Evolutionary conservation across 2,329 filamentous ascomycete genomes (phyloP).

Genomic region (Aspergillus sclerotialis): DNA sequence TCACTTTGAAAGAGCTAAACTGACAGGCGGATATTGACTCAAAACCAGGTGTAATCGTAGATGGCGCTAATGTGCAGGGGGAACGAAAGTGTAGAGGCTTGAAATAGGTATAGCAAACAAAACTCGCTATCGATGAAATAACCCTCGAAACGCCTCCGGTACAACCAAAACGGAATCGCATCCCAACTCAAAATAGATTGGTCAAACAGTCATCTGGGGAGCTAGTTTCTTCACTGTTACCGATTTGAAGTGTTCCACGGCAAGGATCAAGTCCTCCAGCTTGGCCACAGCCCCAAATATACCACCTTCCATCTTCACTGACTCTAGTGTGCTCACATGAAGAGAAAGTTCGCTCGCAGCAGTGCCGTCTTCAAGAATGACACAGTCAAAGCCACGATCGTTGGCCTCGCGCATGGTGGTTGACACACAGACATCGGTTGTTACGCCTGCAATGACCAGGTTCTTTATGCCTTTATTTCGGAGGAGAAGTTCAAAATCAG

Average conservation of each 20-base stretch:
- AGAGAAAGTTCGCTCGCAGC: constrained; percentile 36
- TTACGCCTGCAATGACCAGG: constrained; percentile 48
- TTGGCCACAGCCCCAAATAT: constrained; percentile 38
- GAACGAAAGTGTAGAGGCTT: not conserved
- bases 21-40: not conserved
- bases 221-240: constrained; percentile 36
- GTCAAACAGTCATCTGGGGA: constrained; percentile 29
- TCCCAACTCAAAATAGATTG: constrained; percentile 8
- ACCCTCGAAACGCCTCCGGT: constrained; percentile 5
- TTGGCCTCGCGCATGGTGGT: constrained; percentile 51
- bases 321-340: constrained; percentile 36
- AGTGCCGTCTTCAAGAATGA: constrained; percentile 45
- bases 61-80: not conserved
- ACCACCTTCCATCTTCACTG: constrained; percentile 41
- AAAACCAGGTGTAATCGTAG: not conserved
- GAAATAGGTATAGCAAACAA: not conserved
- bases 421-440: constrained; percentile 50
- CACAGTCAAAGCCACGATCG: constrained; percentile 49
- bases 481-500: constrained; percentile 47
- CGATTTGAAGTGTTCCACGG: constrained; percentile 36
- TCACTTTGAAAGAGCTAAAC: too few species aligned
- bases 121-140: not conserved
- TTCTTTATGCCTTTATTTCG: constrained; percentile 47
- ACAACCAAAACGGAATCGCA: constrained; percentile 5
- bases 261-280: constrained; percentile 32